phyloP scores from a whole-genome alignment of 768 basidiomycete genomes.

The Rhizopogon roseolus region DNA sequence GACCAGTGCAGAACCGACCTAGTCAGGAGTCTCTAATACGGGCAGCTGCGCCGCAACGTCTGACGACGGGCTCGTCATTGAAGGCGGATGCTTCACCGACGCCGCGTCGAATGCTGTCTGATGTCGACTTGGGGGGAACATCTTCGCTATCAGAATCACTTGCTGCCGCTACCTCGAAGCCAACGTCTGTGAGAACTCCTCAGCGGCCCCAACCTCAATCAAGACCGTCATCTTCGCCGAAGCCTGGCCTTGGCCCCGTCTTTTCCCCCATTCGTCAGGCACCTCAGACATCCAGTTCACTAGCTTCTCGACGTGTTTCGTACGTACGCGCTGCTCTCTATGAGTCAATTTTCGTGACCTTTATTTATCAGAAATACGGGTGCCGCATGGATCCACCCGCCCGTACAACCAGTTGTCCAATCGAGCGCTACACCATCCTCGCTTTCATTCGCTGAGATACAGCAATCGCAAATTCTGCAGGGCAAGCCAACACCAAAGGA shows the following conservation, averaged over 20 bases:
- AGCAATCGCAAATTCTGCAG: constrained; percentile 67
- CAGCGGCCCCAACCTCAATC: constrained; percentile 13
- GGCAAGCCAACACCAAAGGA: constrained; percentile 36
- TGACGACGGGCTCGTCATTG: constrained; percentile 4
- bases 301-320: constrained; percentile 41
- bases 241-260: constrained; percentile 52
- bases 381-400: constrained; percentile 61
- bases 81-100: constrained; percentile 1
- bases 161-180: not conserved
- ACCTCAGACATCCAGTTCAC: constrained; percentile 19
- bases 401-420: constrained; percentile 42
- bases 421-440: constrained; percentile 19
- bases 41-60: not conserved
- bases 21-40: not conserved
- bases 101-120: constrained; percentile 7
- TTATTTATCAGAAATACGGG: constrained; percentile 17
- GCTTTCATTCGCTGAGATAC: constrained; percentile 81
- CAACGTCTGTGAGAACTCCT: not conserved
- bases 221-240: constrained; percentile 8
- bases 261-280: constrained; percentile 56
- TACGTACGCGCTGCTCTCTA: constrained; percentile 27
- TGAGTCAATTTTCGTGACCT: not conserved
- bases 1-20: not conserved
- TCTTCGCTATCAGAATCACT: not conserved
- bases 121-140: constrained; percentile 5